These are phyloP conservation scores for Perkinsus marinus DNA, from an alignment of 169 alveolate genomes.

Conservation along the genomic window DNA sequence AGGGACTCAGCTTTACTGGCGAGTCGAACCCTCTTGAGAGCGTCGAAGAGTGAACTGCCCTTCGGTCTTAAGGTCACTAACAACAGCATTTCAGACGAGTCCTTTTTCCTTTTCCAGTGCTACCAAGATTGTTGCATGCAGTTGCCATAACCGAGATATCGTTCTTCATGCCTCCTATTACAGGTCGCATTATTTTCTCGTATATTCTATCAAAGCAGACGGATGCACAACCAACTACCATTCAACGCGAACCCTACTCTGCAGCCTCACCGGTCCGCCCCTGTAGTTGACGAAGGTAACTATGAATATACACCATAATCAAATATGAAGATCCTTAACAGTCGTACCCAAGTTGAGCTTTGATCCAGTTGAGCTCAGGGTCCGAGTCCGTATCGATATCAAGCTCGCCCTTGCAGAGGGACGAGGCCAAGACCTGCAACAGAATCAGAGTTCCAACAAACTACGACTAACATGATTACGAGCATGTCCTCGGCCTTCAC, in stretches of 20 bases:
- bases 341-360: background rate
- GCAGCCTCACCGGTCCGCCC: background rate
- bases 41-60: background rate
- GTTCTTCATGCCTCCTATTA: background rate
- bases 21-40: background rate
- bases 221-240: background rate
- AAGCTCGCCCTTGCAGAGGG: background rate
- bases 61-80: background rate
- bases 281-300: background rate
- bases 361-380: background rate
- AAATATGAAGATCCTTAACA: background rate
- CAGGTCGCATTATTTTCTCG: background rate
- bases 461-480: background rate
- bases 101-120: background rate
- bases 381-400: background rate
- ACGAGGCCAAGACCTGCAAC: background rate
- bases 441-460: background rate
- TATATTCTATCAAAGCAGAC: background rate
- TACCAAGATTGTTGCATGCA: background rate
- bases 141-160: background rate
- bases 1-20: background rate
- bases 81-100: background rate
- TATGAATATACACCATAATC: background rate
- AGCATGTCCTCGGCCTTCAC: background rate
- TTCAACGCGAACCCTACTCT: background rate